Evolutionary conservation across 495 filamentous ascomycete species (phyloP).

Genomic region (Trichoderma erinaceum): DNA sequence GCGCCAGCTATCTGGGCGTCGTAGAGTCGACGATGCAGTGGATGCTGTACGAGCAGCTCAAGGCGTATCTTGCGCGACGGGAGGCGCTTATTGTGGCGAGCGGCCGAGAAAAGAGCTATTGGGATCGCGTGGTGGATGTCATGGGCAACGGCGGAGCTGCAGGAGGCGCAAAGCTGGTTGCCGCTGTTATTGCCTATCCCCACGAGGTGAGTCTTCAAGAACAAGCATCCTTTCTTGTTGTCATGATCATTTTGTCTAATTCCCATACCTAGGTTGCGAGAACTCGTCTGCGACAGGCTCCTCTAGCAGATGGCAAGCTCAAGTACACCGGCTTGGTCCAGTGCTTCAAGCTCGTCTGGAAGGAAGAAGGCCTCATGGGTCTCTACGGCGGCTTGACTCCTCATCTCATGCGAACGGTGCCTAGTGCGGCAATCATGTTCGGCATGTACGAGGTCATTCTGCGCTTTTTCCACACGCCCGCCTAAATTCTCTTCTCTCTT

Average conservation of each 20-base stretch:
- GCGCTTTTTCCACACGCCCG: slow-evolving; percentile 39
- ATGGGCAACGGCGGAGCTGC: slow-evolving; percentile 69
- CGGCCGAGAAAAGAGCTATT: slow-evolving; percentile 49
- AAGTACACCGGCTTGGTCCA: slow-evolving; percentile 82
- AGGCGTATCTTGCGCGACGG: slow-evolving; percentile 54
- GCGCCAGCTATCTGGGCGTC: slow-evolving; percentile 80
- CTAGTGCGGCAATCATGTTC: slow-evolving; percentile 86
- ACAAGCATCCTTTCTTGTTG: too few species aligned
- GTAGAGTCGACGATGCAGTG: slow-evolving; percentile 82
- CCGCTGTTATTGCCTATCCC: slow-evolving; percentile 75
- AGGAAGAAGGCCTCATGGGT: slow-evolving; percentile 74
- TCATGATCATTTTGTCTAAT: too few species aligned
- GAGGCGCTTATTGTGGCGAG: slow-evolving; percentile 48
- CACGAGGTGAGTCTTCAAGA: slow-evolving; percentile 74
- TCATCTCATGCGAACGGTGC: slow-evolving; percentile 80
- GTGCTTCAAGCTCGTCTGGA: slow-evolving; percentile 73
- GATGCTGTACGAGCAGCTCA: slow-evolving; percentile 82
- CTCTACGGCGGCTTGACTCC: slow-evolving; percentile 84
- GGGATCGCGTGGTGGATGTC: slow-evolving; percentile 61
- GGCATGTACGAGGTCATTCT: slow-evolving; percentile 85
- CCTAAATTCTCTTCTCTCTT: slow-evolving; percentile 15
- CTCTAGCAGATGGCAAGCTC: slow-evolving; percentile 59
- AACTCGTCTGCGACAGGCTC: slow-evolving; percentile 75
- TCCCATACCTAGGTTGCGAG: slow-evolving; percentile 55
- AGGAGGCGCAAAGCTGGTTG: slow-evolving; percentile 73